phyloP scores from a whole-genome alignment of 352 stramenopile species.

The Thalassiosira exigua region DNA sequence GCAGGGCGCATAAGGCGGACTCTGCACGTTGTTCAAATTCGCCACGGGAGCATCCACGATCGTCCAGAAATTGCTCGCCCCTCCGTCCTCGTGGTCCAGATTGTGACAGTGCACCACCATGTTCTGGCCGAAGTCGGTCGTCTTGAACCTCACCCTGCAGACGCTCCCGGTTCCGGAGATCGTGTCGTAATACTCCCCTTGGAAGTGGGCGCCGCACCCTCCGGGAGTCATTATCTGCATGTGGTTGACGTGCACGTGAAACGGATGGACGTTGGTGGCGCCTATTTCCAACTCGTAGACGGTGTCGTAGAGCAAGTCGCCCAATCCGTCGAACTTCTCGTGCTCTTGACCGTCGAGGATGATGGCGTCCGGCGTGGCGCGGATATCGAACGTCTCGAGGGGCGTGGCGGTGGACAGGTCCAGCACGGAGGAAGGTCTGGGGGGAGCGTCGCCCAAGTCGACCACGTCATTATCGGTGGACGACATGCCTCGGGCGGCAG shows the following conservation, averaged over 20 bases:
- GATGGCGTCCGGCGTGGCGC: slow-evolving; percentile 8
- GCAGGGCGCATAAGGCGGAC: neutral
- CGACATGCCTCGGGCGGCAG: neutral
- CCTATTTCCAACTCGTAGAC: slow-evolving; percentile 42
- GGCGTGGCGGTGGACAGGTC: neutral
- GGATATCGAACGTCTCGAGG: slow-evolving; percentile 3
- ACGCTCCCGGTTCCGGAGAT: slow-evolving; percentile 12
- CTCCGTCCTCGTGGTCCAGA: slow-evolving; percentile 42
- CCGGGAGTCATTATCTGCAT: slow-evolving; percentile 43
- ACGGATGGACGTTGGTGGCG: slow-evolving; percentile 34
- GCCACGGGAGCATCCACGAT: slow-evolving; percentile 13
- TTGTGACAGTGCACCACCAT: slow-evolving; percentile 51
- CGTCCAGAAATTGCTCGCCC: slow-evolving; percentile 36
- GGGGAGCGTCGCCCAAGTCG: slow-evolving; percentile 15
- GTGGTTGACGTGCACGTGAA: slow-evolving; percentile 55
- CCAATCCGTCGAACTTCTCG: neutral
- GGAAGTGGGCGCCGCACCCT: slow-evolving; percentile 35
- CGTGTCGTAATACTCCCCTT: slow-evolving; percentile 62
- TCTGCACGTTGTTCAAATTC: slow-evolving; percentile 8
- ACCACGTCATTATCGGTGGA: too few species aligned
- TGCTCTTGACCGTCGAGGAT: neutral
- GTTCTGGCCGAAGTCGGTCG: slow-evolving; percentile 30
- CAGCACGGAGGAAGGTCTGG: neutral
- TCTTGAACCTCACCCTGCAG: slow-evolving; percentile 49
- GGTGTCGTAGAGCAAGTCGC: neutral